Conservation (phyloP, 2,329 filamentous ascomycete genomes). For the Epichloe amarillans region DNA sequence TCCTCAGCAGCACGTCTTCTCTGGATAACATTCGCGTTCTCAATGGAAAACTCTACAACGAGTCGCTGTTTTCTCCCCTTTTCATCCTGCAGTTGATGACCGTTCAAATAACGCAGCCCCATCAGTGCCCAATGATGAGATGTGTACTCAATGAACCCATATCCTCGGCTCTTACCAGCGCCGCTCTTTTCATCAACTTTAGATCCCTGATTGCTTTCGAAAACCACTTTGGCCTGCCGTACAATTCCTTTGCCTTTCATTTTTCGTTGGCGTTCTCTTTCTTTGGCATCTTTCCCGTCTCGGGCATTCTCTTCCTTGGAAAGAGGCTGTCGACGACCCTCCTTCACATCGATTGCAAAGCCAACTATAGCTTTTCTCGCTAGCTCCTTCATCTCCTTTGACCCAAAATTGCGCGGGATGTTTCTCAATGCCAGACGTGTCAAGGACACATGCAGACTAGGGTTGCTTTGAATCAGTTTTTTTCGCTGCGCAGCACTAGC, state of each 20-base stretch:
- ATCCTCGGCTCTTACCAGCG: slow-evolving; percentile 75
- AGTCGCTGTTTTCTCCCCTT: slow-evolving; percentile 74
- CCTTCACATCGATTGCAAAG: slow-evolving; percentile 82
- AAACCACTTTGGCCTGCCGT: slow-evolving; percentile 87
- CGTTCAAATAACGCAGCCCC: slow-evolving; percentile 89
- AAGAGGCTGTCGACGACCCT: slow-evolving; percentile 58
- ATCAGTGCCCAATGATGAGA: slow-evolving; percentile 90
- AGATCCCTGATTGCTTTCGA: slow-evolving; percentile 72
- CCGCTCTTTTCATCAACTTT: slow-evolving; percentile 69
- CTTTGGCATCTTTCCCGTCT: slow-evolving; percentile 65
- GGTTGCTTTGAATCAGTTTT: slow-evolving; percentile 81
- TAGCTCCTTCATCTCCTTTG: slow-evolving; percentile 82
- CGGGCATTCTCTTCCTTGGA: slow-evolving; percentile 82
- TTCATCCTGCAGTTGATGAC: slow-evolving; percentile 45
- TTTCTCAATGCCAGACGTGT: slow-evolving; percentile 88
- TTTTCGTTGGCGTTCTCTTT: slow-evolving; percentile 65
- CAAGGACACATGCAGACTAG: slow-evolving; percentile 74
- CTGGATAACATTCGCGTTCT: slow-evolving; percentile 91
- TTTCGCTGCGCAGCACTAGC: slow-evolving; percentile 68
- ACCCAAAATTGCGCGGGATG: slow-evolving; percentile 67
- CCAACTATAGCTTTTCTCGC: slow-evolving; percentile 87
- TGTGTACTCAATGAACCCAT: slow-evolving; percentile 94
- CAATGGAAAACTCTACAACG: slow-evolving; percentile 94
- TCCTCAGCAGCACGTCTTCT: slow-evolving; percentile 39
- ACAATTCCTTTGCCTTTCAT: slow-evolving; percentile 76